Percentiles rank a stretch among this genome's conserved stretches.
Conservation (phyloP, 805 yeast species). For the Myxozyma udenii region DNA sequence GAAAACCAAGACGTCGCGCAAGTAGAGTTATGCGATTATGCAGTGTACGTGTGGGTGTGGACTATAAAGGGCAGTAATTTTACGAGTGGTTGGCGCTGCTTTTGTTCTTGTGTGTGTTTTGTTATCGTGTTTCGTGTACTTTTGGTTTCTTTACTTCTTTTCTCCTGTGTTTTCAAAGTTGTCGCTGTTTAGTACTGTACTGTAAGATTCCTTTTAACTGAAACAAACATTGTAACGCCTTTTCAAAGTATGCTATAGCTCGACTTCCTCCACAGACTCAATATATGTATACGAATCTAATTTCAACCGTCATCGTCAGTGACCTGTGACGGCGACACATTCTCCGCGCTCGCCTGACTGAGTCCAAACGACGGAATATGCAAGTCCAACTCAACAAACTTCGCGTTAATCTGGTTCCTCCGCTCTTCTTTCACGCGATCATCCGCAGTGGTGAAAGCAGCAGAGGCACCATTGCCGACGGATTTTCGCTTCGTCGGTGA, state of each 20-base stretch:
- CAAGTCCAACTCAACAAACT: constrained; percentile 9
- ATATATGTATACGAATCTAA: no score
- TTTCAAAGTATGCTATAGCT: no score
- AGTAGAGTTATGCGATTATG: neutral
- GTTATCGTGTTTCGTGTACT: neutral
- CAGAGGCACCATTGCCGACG: no score
- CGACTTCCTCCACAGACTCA: no score
- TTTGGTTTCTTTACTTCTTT: neutral
- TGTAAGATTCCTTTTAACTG: no score
- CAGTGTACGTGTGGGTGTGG: no score
- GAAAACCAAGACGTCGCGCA: constrained; percentile 13
- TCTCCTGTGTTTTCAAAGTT: no score
- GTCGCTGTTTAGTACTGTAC: no score
- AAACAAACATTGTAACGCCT: no score
- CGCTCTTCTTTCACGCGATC: neutral
- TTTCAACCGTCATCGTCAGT: neutral
- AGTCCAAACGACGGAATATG: constrained; percentile 11
- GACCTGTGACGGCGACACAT: neutral
- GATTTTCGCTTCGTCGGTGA: neutral
- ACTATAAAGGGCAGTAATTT: neutral
- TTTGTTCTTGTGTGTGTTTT: neutral
- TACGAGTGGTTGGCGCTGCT: neutral
- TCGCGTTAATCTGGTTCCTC: neutral
- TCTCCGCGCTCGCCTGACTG: constrained; percentile 11
- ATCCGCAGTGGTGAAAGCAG: no score